Base-by-base conservation (phyloP, 163 green algal species). In the Chloroidium sp. region DNA sequence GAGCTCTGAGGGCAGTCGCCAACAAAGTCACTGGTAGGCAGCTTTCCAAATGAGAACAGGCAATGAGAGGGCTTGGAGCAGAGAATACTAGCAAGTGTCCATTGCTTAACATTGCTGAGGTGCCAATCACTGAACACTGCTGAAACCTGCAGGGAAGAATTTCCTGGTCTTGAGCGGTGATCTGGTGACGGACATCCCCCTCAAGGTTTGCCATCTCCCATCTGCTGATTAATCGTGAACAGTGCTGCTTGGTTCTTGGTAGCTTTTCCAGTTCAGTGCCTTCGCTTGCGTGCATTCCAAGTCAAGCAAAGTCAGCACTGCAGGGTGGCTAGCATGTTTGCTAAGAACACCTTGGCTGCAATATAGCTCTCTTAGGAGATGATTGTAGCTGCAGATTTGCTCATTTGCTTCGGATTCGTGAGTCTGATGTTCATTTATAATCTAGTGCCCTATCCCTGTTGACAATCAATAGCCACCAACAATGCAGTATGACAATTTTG, bases 131-230 rank as follows among this genome's bases (percentile, higher is more conserved):
- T 36, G 36, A 36, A 36, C 36, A 36, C 36, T 36, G 36, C 36
- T 36, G 36, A 36, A 36, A 36, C 36, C 36, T 36, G 36, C 36
- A 36, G 36, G 36, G 36, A 36, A 36, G 36, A 88, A 82, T 6
- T 86, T 95, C 57, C 86, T 96, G 59, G 87, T 97, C n/a, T 83
- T 95, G 1, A 85, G 76, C 14, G 91, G 90, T 0, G 90, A 96
- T 80, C 83, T 95, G 61, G 80, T 97, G 2, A 91, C 88, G 0
- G 93, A 97, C 79, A 82, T 95, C 4, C 80, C 90, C 2, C 81
- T 97, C 69, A 77, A 85, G n/a, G 87, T 90, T 58, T 78, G 93
- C 77, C 78, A 87, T 69, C 74, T 82, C 1, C 57, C 85, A 61
- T 78, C 59, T 72, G 69, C 0, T 78, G n/a, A 74, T 69, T 69